Evolutionary conservation across 306 rosid species (phyloP).

Genomic region (Datisca glomerata): DNA sequence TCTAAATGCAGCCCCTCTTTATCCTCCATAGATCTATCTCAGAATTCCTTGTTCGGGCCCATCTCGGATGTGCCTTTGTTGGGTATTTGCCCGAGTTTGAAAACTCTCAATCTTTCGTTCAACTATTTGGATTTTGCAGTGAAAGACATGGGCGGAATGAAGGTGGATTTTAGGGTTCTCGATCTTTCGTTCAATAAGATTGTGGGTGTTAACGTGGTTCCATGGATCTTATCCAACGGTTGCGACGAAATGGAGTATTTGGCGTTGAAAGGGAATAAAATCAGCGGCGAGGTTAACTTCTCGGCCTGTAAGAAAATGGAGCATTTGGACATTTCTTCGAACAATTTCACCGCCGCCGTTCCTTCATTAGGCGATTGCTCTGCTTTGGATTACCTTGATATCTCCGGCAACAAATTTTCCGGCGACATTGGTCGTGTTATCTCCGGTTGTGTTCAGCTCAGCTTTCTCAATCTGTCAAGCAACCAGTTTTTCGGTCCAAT

Average conservation of each 20-base stretch:
- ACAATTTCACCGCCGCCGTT: constrained; percentile 41
- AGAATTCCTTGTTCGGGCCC: constrained; percentile 42
- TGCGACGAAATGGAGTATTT: constrained; percentile 23
- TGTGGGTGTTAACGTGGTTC: constrained; percentile 26
- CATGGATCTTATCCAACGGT: constrained; percentile 41
- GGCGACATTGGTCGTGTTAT: constrained; percentile 42
- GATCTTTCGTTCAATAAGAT: constrained; percentile 69
- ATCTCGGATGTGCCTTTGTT: constrained; percentile 26
- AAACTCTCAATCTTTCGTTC: constrained; percentile 49
- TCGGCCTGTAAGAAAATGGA: constrained; percentile 24
- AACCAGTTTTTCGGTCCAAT: constrained; percentile 51
- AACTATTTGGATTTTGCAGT: constrained; percentile 33
- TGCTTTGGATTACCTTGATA: constrained; percentile 39
- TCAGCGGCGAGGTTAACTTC: constrained; percentile 42
- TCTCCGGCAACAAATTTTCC: constrained; percentile 57
- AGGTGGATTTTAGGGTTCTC: constrained; percentile 23
- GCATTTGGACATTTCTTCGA: constrained; percentile 50
- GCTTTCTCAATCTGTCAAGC: constrained; percentile 40
- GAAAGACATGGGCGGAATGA: constrained; percentile 10
- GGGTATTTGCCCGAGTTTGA: constrained; percentile 31
- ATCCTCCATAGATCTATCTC: constrained; percentile 58
- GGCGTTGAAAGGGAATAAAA: constrained; percentile 47
- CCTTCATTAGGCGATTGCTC: constrained; percentile 63
- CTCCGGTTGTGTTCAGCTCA: constrained; percentile 33
- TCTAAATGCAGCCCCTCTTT: constrained; percentile 43